A percentile compares a stretch with the other conserved stretches of the same genome.
phyloP scores from a whole-genome alignment of 2,329 filamentous ascomycete genomes.

The Arthrinium puccinioides region DNA sequence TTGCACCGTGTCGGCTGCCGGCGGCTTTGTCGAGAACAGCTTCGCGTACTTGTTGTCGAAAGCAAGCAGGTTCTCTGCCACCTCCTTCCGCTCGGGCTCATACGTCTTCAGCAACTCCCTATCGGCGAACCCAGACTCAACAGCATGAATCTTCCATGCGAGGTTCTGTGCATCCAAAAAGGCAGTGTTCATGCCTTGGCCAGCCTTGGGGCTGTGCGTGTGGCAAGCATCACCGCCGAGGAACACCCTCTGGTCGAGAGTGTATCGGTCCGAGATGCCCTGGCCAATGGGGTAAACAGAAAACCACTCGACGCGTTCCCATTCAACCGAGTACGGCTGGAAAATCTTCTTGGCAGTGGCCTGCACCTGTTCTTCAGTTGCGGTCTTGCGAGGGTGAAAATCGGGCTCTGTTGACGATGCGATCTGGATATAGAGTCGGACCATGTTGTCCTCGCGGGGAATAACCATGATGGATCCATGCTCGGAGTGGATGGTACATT shows the following conservation, averaged over 20 bases:
- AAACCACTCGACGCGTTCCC: slow-evolving; percentile 65
- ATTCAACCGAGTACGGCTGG: slow-evolving; percentile 59
- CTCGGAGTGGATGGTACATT: slow-evolving; percentile 69
- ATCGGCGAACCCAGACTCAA: slow-evolving; percentile 73
- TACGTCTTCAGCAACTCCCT: slow-evolving; percentile 76
- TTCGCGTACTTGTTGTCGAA: slow-evolving; percentile 89
- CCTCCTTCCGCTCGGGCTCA: slow-evolving; percentile 74
- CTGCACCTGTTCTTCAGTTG: slow-evolving; percentile 57
- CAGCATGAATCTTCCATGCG: slow-evolving; percentile 92
- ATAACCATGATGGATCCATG: slow-evolving; percentile 76
- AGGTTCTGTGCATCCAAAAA: slow-evolving; percentile 81
- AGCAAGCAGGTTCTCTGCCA: slow-evolving; percentile 75
- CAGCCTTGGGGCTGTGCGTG: slow-evolving; percentile 71
- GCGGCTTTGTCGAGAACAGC: slow-evolving; percentile 73
- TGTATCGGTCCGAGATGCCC: slow-evolving; percentile 62
- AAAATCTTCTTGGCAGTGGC: slow-evolving; percentile 58
- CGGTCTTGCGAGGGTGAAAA: slow-evolving; percentile 55
- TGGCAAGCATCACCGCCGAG: slow-evolving; percentile 74
- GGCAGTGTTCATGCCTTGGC: slow-evolving; percentile 74
- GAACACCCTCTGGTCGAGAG: slow-evolving; percentile 62
- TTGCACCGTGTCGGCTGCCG: slow-evolving; percentile 67
- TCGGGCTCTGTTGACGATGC: slow-evolving; percentile 53
- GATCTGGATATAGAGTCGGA: slow-evolving; percentile 64
- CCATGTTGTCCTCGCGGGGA: slow-evolving; percentile 61
- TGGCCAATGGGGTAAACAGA: slow-evolving; percentile 73